Base-by-base conservation (phyloP, 2,329 filamentous ascomycete species). In the Falciphora oryzae region DNA sequence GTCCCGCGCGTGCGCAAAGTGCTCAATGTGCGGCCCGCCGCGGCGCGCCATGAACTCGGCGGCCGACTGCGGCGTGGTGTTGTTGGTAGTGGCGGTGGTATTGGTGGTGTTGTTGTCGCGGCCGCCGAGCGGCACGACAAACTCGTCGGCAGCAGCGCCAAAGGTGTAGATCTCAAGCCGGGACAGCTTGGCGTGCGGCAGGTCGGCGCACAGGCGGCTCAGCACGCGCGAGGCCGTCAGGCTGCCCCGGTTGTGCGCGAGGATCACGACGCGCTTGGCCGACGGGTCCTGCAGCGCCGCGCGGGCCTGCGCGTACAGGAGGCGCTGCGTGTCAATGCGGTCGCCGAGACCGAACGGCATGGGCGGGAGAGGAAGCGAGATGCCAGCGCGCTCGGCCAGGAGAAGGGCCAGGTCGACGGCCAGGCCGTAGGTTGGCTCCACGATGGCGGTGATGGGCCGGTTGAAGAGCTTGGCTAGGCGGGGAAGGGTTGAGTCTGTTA, bases 391-490 rank as follows among this genome's bases (percentile, higher is more conserved):
- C 68, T 16, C 4, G 27, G 29, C 38, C 13, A 32, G 38, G 38
- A 62, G 61, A 3, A 62, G 74, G 57, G 83, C 68, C 29, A 84
- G 71, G 69, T 86, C 84, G 68, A 85, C 81, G 50, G 82, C 76
- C 2, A 82, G 75, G 66, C 85, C 84, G 35, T 82, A 77, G 13
- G 83, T 79, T 35, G 77, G 75, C 65, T 78, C 75, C 66, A 83
- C 80, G 59, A 85, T 80, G 71, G 80, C 81, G 58, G 78, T 81
- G 67, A 86, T 78, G 60, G 76, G 72, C 13, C 74, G 71, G 58
- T 71, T 71, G 66, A 79, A 78, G 5, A 77, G 73, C 25, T 70
- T 71, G 11, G 74, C 73, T 10, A 80, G 67, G 13, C 70, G 72
- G 1, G 77, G 74, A 2, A 77, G 67, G 0, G 74, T 75, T 13